These are phyloP conservation scores for Pseudoperonospora humuli DNA, from an alignment of 352 stramenopile species.

Conservation along the genomic window DNA sequence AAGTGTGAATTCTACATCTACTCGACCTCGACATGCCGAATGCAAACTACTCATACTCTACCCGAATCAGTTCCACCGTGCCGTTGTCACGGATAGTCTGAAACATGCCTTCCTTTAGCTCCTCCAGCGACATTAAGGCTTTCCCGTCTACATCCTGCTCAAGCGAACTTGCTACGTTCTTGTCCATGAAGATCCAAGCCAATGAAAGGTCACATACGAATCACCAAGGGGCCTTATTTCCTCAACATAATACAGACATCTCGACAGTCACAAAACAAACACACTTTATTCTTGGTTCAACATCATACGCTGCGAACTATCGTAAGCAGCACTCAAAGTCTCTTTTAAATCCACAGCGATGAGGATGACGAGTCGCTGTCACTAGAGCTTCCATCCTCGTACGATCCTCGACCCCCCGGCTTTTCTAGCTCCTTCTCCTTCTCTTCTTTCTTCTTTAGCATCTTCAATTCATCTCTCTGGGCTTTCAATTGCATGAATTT, in stretches of 20 bases:
- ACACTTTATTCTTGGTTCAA: slow-evolving; percentile 14
- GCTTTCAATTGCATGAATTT: slow-evolving; percentile 40
- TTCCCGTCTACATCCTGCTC: slow-evolving; percentile 12
- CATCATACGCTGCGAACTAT: not conserved
- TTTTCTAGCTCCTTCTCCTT: slow-evolving; percentile 13
- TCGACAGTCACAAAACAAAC: slow-evolving; percentile 2
- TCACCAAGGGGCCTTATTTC: not conserved
- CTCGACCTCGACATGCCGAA: no score
- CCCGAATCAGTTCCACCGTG: no score
- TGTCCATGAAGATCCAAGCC: slow-evolving; percentile 12
- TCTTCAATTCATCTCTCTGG: slow-evolving; percentile 32
- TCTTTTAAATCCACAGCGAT: slow-evolving; percentile 34
- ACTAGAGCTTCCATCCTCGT: slow-evolving; percentile 20
- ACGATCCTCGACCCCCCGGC: slow-evolving; percentile 10
- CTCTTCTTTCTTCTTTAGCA: slow-evolving; percentile 19
- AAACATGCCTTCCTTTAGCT: slow-evolving; percentile 69
- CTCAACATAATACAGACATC: not conserved
- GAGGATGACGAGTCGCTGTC: slow-evolving; percentile 29
- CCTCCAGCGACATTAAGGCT: slow-evolving; percentile 45
- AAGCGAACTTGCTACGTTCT: not conserved
- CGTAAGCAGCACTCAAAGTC: not conserved
- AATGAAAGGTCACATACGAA: slow-evolving; percentile 16
- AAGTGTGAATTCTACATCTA: no score
- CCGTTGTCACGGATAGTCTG: no score
- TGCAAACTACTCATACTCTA: no score